Percentiles rank a stretch among this genome's conserved stretches.
These are phyloP conservation scores for Triticum monococcum DNA, from an alignment of 176 grass and related monocot species.

Conservation along the genomic window DNA sequence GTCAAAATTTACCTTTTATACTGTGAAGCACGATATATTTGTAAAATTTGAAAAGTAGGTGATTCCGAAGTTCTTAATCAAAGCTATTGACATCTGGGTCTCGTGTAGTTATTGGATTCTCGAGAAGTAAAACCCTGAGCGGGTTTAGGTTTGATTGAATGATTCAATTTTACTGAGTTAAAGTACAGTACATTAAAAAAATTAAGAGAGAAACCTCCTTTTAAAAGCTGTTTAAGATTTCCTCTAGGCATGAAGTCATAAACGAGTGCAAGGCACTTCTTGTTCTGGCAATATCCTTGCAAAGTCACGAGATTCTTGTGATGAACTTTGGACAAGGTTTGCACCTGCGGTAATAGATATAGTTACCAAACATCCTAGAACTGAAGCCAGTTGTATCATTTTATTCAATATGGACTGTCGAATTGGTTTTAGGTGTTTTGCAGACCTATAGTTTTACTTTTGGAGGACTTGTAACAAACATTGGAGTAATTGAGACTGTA, in stretches of 20 bases:
- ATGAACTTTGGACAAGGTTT: conserved; percentile 33
- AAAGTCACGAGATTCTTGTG: conserved; percentile 46
- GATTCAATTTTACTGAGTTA: too few relatives aligned
- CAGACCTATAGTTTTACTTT: not conserved
- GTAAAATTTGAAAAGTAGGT: not conserved
- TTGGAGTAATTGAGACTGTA: too few relatives aligned
- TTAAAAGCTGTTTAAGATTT: conserved; percentile 43
- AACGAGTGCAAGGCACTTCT: conserved; percentile 34
- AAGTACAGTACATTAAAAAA: too few relatives aligned
- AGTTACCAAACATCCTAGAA: not conserved
- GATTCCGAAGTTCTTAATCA: not conserved
- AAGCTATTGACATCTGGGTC: not conserved
- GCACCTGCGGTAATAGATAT: not conserved
- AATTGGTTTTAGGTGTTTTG: not conserved
- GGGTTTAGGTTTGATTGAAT: not conserved
- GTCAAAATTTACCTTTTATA: not conserved
- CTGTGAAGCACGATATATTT: not conserved
- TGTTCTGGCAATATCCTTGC: conserved; percentile 47
- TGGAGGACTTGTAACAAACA: too few relatives aligned
- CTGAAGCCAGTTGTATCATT: not conserved
- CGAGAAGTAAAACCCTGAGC: not conserved
- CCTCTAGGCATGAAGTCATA: conserved; percentile 48
- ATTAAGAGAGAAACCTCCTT: conserved; percentile 6
- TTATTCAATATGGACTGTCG: not conserved
- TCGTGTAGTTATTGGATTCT: not conserved